phyloP scores from a whole-genome alignment of 2,329 filamentous ascomycete genomes.

The Cadophora sp. region DNA sequence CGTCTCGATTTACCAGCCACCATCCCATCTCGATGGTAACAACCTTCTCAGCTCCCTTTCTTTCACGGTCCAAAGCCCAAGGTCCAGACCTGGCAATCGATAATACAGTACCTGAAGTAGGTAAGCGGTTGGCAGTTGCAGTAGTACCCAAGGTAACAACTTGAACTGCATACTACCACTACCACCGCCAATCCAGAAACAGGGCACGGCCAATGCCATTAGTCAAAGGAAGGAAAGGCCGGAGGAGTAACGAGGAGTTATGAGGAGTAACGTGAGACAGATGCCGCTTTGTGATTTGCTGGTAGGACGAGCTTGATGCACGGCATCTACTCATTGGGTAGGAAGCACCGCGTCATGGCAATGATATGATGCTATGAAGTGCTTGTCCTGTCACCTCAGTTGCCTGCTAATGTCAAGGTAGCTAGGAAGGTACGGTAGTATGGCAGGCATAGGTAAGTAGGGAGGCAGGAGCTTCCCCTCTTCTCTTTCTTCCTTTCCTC shows the following conservation, averaged over 20 bases:
- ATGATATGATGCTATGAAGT: no score
- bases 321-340: not conserved
- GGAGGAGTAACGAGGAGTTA: not conserved
- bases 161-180: no score
- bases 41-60: not conserved
- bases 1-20: constrained; percentile 4
- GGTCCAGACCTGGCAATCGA: no score
- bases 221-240: constrained; percentile 8
- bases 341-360: constrained; percentile 7
- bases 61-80: no score
- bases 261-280: not conserved
- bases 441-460: not conserved
- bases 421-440: not conserved
- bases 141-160: no score
- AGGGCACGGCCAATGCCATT: constrained; percentile 8
- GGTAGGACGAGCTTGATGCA: constrained; percentile 1
- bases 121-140: no score
- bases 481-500: constrained; percentile 7
- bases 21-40: not conserved
- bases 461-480: not conserved
- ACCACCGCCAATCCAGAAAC: not conserved
- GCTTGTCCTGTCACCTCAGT: not conserved
- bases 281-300: not conserved
- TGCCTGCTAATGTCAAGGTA: not conserved
- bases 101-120: no score